A percentile compares a stretch with the other conserved stretches of the same genome.
Evolutionary conservation across 345 rosid genomes (phyloP).

Genomic region (Lagerstroemia speciosa): DNA sequence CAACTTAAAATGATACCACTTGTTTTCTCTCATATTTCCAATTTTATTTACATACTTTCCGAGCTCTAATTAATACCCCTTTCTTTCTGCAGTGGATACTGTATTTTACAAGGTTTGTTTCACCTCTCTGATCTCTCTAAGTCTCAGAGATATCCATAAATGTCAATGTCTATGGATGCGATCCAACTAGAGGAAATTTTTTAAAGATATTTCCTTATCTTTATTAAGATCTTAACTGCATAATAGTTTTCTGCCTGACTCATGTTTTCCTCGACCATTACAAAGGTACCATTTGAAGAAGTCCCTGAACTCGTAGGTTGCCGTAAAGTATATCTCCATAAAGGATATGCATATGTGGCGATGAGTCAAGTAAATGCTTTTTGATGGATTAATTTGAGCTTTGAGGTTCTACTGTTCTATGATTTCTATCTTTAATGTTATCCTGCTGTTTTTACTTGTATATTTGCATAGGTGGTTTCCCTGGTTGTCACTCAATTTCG

Average conservation of each 20-base stretch:
- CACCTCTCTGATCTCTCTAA: background rate
- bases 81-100: conserved; percentile 47
- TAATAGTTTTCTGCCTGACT: background rate
- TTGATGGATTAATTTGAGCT: background rate
- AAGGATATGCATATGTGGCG: conserved; percentile 84
- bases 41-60: background rate
- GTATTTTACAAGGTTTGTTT: conserved; percentile 65
- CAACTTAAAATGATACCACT: conserved; percentile 1
- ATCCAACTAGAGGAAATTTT: background rate
- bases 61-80: background rate
- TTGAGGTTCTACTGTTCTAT: background rate
- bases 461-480: conserved; percentile 54
- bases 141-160: background rate
- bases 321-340: conserved; percentile 60
- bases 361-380: conserved; percentile 49
- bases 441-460: background rate
- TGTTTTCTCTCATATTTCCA: background rate
- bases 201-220: background rate
- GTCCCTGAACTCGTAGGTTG: conserved; percentile 88
- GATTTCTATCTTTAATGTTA: background rate
- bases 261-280: conserved; percentile 7
- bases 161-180: background rate
- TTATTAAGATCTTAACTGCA: background rate
- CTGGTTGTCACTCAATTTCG: conserved; percentile 77
- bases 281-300: conserved; percentile 94